These are phyloP conservation scores for Lathyrus aphaca DNA, from an alignment of 306 rosid species.

Conservation along the genomic window DNA sequence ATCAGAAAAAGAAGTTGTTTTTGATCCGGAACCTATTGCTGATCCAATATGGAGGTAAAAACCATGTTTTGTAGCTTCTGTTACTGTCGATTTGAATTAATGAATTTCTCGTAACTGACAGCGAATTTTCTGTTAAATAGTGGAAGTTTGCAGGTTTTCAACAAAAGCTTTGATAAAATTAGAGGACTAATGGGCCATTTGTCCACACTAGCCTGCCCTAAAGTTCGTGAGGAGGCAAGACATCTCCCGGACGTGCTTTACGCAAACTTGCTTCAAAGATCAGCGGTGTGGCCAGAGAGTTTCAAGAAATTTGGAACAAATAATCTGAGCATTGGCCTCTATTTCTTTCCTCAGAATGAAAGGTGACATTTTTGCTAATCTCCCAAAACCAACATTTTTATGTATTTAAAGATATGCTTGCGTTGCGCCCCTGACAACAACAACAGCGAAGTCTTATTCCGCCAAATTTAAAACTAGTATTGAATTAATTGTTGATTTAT, in stretches of 20 bases:
- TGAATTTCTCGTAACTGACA: slow-evolving; percentile 13
- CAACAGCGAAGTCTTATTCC: background rate
- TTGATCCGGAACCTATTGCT: slow-evolving; percentile 58
- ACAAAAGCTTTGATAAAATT: slow-evolving; percentile 23
- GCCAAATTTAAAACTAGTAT: background rate
- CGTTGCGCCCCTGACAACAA: too few relatives aligned
- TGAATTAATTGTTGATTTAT: background rate
- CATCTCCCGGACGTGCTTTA: slow-evolving; percentile 49
- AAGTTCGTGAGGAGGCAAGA: slow-evolving; percentile 55
- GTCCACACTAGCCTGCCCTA: slow-evolving; percentile 63
- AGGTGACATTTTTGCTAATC: slow-evolving; percentile 47
- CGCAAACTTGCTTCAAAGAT: slow-evolving; percentile 49
- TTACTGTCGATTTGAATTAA: background rate
- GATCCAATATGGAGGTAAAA: slow-evolving; percentile 76
- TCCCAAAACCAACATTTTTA: too few relatives aligned
- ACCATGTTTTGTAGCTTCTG: background rate
- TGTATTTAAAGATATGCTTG: too few relatives aligned
- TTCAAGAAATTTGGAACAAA: slow-evolving; percentile 57
- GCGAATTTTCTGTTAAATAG: slow-evolving; percentile 45
- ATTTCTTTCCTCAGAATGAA: slow-evolving; percentile 62
- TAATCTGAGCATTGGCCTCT: slow-evolving; percentile 60
- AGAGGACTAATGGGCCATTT: slow-evolving; percentile 59
- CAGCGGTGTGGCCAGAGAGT: slow-evolving; percentile 66
- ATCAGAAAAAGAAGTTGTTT: background rate
- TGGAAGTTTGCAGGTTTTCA: slow-evolving; percentile 53